Conservation (phyloP, 306 rosid species). For the Acacia acuminata region DNA sequence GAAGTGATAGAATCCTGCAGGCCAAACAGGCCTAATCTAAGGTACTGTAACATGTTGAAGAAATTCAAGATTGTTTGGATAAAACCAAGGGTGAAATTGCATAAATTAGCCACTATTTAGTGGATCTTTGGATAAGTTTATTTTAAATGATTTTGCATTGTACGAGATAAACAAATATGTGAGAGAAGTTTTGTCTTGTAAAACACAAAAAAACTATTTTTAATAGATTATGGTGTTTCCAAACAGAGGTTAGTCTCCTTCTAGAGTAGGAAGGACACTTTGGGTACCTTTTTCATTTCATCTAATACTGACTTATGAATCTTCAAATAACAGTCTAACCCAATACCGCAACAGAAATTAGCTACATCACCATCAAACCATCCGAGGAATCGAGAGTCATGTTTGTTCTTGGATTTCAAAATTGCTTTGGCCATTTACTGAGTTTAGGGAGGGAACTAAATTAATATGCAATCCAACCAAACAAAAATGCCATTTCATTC, state of each 20-base stretch:
- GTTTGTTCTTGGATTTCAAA: conserved; percentile 9
- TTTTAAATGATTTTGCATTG: too few species aligned
- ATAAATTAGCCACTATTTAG: background rate
- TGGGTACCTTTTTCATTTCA: background rate
- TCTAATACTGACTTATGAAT: background rate
- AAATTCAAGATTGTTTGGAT: background rate
- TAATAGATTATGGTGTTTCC: too few species aligned
- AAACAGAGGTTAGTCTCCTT: background rate
- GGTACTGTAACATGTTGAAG: background rate
- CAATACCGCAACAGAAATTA: background rate
- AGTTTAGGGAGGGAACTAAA: conserved; percentile 24
- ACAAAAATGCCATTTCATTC: conserved; percentile 3
- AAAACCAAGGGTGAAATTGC: background rate
- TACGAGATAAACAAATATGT: too few species aligned
- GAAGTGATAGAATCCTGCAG: background rate
- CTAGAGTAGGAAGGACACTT: background rate
- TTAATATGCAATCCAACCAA: background rate
- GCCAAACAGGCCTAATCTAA: background rate
- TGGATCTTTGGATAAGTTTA: too few species aligned
- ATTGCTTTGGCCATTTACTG: background rate
- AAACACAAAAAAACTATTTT: too few species aligned
- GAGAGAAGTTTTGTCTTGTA: too few species aligned
- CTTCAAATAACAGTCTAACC: conserved; percentile 9
- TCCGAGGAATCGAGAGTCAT: conserved; percentile 2
- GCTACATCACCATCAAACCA: conserved; percentile 8